Evolutionary conservation across 2,329 filamentous ascomycete genomes (phyloP).

Genomic region (Ophiostoma quercus): DNA sequence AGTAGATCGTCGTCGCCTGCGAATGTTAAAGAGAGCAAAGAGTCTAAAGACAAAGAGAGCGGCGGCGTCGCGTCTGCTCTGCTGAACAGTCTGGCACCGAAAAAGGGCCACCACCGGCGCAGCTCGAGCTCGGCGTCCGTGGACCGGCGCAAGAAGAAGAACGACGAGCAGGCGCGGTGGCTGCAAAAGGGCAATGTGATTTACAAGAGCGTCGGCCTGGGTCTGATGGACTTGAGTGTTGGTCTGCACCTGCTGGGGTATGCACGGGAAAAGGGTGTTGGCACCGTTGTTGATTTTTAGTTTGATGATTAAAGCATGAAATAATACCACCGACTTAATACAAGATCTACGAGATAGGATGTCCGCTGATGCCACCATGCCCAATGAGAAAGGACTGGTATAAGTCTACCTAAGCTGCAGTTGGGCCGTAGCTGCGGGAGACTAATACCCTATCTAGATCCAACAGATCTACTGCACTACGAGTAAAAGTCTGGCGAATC

Average conservation of each 20-base stretch:
- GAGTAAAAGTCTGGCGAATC: not conserved
- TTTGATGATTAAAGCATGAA: not conserved
- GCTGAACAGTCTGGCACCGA: constrained; percentile 22
- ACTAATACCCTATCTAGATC: not conserved
- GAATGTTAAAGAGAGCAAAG: no score
- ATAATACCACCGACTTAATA: not conserved
- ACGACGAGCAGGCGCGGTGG: constrained; percentile 51
- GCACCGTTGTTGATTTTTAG: constrained; percentile 50
- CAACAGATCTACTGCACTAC: not conserved
- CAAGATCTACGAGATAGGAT: not conserved
- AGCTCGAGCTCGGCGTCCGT: constrained; percentile 33
- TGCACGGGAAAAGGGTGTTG: constrained; percentile 51
- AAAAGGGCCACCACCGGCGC: constrained; percentile 30
- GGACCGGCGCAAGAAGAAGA: constrained; percentile 34
- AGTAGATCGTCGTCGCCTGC: constrained; percentile 8
- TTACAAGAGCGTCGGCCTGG: constrained; percentile 63
- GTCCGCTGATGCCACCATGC: not conserved
- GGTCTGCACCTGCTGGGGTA: constrained; percentile 54
- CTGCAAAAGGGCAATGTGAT: constrained; percentile 59
- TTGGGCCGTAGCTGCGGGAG: not conserved
- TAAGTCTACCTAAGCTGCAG: not conserved
- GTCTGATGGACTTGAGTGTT: constrained; percentile 61
- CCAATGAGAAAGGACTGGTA: not conserved
- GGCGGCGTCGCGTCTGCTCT: not conserved
- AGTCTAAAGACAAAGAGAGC: constrained; percentile 13